Percentiles rank a stretch among this genome's conserved stretches.
These are phyloP conservation scores for Suhomyces chickasaworum DNA, from an alignment of 1,139 yeast species.

Conservation along the genomic window DNA sequence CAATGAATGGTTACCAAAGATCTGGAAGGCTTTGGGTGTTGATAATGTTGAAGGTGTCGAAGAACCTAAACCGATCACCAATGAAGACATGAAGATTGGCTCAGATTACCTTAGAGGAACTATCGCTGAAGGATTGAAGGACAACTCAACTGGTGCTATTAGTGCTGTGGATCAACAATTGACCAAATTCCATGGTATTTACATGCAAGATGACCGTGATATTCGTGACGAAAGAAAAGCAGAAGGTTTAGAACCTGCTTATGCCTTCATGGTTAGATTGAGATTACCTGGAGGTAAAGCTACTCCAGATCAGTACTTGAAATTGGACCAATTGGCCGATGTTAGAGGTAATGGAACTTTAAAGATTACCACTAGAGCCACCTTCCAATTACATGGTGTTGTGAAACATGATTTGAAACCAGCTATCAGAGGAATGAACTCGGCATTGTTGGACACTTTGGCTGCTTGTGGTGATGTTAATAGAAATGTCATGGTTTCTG, in stretches of 20 bases:
- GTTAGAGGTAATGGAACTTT: constrained; percentile 89
- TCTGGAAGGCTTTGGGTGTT: constrained; percentile 91
- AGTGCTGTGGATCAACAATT: constrained; percentile 92
- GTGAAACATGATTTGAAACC: constrained; percentile 89
- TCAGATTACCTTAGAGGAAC: constrained; percentile 92
- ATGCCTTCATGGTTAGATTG: constrained; percentile 93
- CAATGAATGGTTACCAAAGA: constrained; percentile 77
- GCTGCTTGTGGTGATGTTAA: constrained; percentile 99
- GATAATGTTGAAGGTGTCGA: constrained; percentile 82
- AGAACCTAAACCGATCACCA: constrained; percentile 94
- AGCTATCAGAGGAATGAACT: constrained; percentile 89
- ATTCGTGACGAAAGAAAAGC: constrained; percentile 89
- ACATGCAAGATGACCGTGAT: constrained; percentile 99
- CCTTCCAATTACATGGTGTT: constrained; percentile 95
- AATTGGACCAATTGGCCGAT: constrained; percentile 81
- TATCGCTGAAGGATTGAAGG: constrained; percentile 81
- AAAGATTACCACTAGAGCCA: constrained; percentile 95
- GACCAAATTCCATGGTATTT: constrained; percentile 97
- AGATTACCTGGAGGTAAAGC: constrained; percentile 94
- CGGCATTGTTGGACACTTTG: constrained; percentile 86
- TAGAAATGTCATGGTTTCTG: constrained; percentile 92
- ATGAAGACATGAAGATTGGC: constrained; percentile 90
- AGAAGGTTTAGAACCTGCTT: constrained; percentile 93
- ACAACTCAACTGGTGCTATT: constrained; percentile 87
- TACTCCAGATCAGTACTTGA: constrained; percentile 84